A percentile compares a stretch with the other conserved stretches of the same genome.
phyloP scores from a whole-genome alignment of 2,329 filamentous ascomycete genomes.

The Metarhizium robertsii region DNA sequence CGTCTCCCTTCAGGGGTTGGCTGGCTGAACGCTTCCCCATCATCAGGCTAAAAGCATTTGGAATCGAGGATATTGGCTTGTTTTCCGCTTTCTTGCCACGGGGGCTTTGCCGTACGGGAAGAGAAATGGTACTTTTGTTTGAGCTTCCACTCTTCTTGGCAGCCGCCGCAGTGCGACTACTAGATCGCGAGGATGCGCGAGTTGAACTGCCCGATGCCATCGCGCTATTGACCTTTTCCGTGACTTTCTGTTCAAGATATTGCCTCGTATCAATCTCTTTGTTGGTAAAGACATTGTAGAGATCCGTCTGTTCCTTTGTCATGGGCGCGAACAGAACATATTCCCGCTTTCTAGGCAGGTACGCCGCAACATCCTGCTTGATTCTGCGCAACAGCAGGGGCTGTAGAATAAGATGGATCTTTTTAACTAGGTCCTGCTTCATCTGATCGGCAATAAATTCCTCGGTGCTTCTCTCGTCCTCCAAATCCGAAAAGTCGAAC shows the following conservation, averaged over 20 bases:
- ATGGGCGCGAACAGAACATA: conserved; percentile 93
- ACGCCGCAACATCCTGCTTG: conserved; percentile 85
- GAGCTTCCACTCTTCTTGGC: conserved; percentile 10
- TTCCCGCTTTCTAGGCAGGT: conserved; percentile 92
- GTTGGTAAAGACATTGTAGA: conserved; percentile 62
- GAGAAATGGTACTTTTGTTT: conserved; percentile 13
- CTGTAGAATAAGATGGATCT: conserved; percentile 87
- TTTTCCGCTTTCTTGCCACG: conserved; percentile 19
- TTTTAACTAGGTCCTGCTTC: conserved; percentile 45
- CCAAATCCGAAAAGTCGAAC: conserved; percentile 93
- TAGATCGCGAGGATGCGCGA: conserved; percentile 27
- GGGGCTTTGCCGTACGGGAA: conserved; percentile 28
- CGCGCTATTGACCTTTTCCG: conserved; percentile 46
- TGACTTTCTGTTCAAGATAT: conserved; percentile 73
- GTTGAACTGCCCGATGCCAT: conserved; percentile 21
- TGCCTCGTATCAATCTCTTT: conserved; percentile 53
- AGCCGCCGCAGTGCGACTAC: conserved; percentile 15
- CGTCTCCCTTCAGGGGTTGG: conserved; percentile 17
- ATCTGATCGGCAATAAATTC: conserved; percentile 72
- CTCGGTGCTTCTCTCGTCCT: conserved; percentile 71
- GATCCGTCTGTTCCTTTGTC: conserved; percentile 79
- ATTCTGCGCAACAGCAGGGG: conserved; percentile 80
- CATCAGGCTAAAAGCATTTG: conserved; percentile 44
- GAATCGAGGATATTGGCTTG: conserved; percentile 9
- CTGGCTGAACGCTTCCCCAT: conserved; percentile 34